Evolutionary conservation across 2,329 filamentous ascomycete genomes (phyloP).

Genomic region (Phyllosticta citrichinensis): DNA sequence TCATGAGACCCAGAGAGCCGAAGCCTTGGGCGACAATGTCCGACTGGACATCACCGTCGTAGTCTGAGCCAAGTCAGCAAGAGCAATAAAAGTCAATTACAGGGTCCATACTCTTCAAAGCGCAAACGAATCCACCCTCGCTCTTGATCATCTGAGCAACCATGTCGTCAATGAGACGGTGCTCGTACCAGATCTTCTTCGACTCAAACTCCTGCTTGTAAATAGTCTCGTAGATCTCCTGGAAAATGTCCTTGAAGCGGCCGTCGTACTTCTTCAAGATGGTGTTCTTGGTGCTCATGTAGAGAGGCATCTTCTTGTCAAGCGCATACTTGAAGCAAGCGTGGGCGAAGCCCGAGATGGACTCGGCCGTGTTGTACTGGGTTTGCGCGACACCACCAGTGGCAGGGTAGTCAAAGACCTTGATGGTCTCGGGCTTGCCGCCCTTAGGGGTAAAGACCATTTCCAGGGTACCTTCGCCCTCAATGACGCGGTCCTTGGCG

Average conservation of each 20-base stretch:
- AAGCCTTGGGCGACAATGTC: conserved; percentile 98
- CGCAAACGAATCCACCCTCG: conserved; percentile 91
- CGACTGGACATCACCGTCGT: conserved; percentile 97
- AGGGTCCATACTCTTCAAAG: conserved; percentile 74
- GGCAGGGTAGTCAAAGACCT: conserved; percentile 82
- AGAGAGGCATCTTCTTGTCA: conserved; percentile 78
- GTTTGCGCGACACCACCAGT: conserved; percentile 84
- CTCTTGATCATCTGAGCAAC: conserved; percentile 99
- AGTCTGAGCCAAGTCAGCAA: conserved; percentile 51
- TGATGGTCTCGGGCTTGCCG: conserved; percentile 71
- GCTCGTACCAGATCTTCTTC: conserved; percentile 97
- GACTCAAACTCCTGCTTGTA: conserved; percentile 87
- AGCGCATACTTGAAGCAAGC: conserved; percentile 94
- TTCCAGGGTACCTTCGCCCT: conserved; percentile 76
- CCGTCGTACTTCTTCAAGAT: conserved; percentile 99
- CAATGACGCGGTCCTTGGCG: conserved; percentile 80
- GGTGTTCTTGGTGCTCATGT: conserved; percentile 99
- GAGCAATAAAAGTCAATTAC: conserved; percentile 3
- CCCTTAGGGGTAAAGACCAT: conserved; percentile 87
- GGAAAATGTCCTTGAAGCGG: conserved; percentile 98
- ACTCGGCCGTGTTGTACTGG: conserved; percentile 97
- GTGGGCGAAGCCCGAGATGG: conserved; percentile 89
- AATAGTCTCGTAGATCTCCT: conserved; percentile 81
- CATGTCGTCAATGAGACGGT: conserved; percentile 98
- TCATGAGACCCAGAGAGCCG: conserved; percentile 96